Evolutionary conservation across 306 rosid species (phyloP), one percentile per base, ranked within the genome.

Genomic region (Hippophae tibetana): DNA sequence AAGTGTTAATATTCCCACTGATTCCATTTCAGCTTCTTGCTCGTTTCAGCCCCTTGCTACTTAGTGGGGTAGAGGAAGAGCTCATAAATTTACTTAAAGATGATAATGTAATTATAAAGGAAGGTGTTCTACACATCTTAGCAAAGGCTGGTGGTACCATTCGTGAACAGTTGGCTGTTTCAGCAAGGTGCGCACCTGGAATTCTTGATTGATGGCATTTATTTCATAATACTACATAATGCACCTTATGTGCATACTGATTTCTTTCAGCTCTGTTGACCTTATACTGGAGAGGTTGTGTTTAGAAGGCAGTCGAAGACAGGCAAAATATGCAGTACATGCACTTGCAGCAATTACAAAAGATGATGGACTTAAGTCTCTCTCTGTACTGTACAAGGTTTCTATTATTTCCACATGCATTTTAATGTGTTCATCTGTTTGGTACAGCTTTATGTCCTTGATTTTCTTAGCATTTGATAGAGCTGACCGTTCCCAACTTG

Each of bases 321-420:
- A 88, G 79, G 99, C 97, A 57, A 93, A 93, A 71, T 71, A 86
- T 79, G 99, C 99, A 69, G 97, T 93, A 50, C 87, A 88, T 75
- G 97, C 99, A 43, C 81, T 93, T 49, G 97, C 95, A 61, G 86
- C 97, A 12, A 93, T 93, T 65, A 88, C 99, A 67, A 93, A 82
- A 83, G 99, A 93, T 54, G 95, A 93, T 62, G 95, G 97, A 60
- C 94, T 88, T 56, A 88, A 84, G 68, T 82, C 90, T 63, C 99
- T 93, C 47, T 93, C 99, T 77, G 97, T 93, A 72, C 70, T 93
- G 42, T 93, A 89, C 78, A 93, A 93, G 99, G 99, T 93, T 74
- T 64, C 63, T 31, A 31, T 31, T 31, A 31, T 31, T 31, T 31
- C 5, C 5, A 4, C 38, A 31, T 31, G 38, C 38, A 31, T 31